Evolutionary conservation across 2,329 filamentous ascomycete species (phyloP).

Genomic region (Aspergillaceae sp.): DNA sequence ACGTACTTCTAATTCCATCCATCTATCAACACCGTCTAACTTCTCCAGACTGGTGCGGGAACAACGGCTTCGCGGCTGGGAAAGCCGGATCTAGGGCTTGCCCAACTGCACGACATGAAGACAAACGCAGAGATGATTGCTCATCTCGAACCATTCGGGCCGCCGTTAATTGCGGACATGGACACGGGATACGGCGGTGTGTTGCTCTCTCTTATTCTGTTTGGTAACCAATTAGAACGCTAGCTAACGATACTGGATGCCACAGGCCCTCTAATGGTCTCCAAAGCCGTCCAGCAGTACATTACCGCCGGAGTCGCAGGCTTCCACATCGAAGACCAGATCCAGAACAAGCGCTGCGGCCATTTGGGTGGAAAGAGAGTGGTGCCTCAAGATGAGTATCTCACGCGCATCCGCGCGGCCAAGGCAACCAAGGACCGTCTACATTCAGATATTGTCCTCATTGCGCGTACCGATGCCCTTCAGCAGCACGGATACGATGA

Average conservation of each 20-base stretch:
- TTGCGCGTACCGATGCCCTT: slow-evolving; percentile 35
- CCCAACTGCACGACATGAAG: slow-evolving; percentile 55
- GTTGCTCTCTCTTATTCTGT: not conserved
- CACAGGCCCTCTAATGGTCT: slow-evolving; percentile 36
- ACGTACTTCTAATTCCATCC: slow-evolving; percentile 12
- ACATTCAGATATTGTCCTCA: slow-evolving; percentile 35
- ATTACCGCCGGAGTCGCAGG: slow-evolving; percentile 47
- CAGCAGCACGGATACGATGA: slow-evolving; percentile 34
- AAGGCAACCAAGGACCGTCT: slow-evolving; percentile 25
- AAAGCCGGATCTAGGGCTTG: slow-evolving; percentile 55
- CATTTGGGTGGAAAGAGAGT: slow-evolving; percentile 34
- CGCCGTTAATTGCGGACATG: slow-evolving; percentile 53
- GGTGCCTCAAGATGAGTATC: slow-evolving; percentile 26
- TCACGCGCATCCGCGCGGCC: slow-evolving; percentile 30
- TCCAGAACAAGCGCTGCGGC: slow-evolving; percentile 36
- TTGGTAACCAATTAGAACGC: not conserved
- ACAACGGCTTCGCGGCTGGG: slow-evolving; percentile 54
- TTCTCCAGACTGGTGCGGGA: slow-evolving; percentile 51
- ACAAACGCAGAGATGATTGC: slow-evolving; percentile 58
- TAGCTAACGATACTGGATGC: not conserved
- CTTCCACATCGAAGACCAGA: slow-evolving; percentile 51
- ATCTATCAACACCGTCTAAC: not conserved
- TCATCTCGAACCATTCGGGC: slow-evolving; percentile 42
- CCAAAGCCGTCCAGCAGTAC: slow-evolving; percentile 42
- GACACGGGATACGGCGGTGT: slow-evolving; percentile 46